Evolutionary conservation across 1,284 basidiomycete genomes (phyloP).

Genomic region (Ganoderma lingzhi): DNA sequence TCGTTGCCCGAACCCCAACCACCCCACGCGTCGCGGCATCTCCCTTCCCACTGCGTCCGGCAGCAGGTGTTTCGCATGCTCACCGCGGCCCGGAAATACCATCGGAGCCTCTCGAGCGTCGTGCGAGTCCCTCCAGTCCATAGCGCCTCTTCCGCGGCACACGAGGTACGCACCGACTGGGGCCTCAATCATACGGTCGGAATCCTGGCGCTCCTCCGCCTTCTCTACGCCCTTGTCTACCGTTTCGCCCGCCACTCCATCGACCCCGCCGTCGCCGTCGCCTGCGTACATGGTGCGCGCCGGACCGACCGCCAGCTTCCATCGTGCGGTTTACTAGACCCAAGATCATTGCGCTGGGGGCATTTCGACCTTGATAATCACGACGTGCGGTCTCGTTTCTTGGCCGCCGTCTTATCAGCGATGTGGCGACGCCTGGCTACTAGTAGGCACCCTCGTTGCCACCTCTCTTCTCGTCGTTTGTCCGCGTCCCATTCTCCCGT

Average conservation of each 20-base stretch:
- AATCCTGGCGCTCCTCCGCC: neutral
- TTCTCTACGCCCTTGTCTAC: too few species aligned
- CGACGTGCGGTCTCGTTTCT: neutral
- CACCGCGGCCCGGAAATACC: neutral
- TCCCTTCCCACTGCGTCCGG: neutral
- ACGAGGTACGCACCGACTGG: neutral
- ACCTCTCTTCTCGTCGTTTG: too few species aligned
- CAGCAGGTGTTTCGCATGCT: neutral
- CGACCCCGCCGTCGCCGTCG: neutral
- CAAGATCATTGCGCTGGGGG: too few species aligned
- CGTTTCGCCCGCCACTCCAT: neutral
- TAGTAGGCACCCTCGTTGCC: too few species aligned
- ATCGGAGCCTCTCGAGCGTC: neutral
- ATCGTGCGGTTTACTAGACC: neutral
- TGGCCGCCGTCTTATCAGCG: too few species aligned
- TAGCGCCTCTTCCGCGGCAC: neutral
- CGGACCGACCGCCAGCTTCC: neutral
- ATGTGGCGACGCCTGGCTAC: too few species aligned
- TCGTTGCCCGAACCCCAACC: neutral
- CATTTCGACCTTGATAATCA: too few species aligned
- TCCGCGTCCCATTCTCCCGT: too few species aligned
- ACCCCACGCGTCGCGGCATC: neutral
- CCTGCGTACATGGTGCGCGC: neutral
- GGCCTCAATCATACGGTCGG: neutral
- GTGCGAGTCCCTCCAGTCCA: neutral